phyloP scores from a whole-genome alignment of 106 monocot genomes.

The Chionographis japonica region DNA sequence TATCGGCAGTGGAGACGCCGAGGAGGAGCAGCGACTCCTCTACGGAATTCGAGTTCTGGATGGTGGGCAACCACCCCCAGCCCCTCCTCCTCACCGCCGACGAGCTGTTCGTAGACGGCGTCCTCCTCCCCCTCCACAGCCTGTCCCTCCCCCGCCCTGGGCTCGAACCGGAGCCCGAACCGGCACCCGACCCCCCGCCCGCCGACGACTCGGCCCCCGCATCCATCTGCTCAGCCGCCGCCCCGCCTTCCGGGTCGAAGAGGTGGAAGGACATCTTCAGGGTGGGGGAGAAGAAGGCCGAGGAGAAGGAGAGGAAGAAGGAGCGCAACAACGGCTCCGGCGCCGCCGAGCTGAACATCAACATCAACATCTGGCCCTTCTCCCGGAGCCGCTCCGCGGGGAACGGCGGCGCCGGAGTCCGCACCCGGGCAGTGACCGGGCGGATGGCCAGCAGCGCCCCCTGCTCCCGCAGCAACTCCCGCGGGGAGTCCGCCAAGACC shows the following conservation, averaged over 20 bases:
- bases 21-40: constrained; percentile 40
- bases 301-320: constrained; percentile 19
- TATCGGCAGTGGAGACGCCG: neutral
- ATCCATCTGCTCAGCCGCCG: neutral
- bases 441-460: constrained; percentile 78
- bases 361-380: constrained; percentile 91
- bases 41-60: constrained; percentile 87
- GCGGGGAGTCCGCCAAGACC: constrained; percentile 37
- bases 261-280: constrained; percentile 79
- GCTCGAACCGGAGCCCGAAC: neutral
- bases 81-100: constrained; percentile 56
- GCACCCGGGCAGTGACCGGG: constrained; percentile 1
- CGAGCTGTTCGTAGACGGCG: constrained; percentile 73
- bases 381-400: constrained; percentile 84
- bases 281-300: constrained; percentile 21
- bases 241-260: constrained; percentile 24
- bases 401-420: constrained; percentile 13
- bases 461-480: constrained; percentile 91
- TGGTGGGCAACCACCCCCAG: constrained; percentile 24
- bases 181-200: neutral
- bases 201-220: neutral
- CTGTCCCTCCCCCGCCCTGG: constrained; percentile 9
- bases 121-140: constrained; percentile 60
- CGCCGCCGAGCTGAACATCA: constrained; percentile 46
- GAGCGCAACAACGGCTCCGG: constrained; percentile 2